Conservation (phyloP, 805 yeast genomes). For the Ogataea nakhonphanomensis region DNA sequence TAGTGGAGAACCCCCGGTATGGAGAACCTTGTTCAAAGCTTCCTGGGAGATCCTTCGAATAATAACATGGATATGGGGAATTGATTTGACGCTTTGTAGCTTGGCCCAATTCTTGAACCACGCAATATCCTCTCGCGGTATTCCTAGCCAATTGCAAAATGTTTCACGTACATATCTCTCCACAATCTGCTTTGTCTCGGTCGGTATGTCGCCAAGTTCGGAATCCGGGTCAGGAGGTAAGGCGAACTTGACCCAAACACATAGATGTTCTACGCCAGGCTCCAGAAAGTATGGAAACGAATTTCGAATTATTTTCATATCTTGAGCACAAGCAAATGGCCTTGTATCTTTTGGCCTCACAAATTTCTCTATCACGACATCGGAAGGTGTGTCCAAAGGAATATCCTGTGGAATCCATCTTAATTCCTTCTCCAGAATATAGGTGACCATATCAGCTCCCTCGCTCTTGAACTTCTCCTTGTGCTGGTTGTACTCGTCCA, state of each 20-base stretch:
- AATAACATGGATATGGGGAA: slow-evolving; percentile 71
- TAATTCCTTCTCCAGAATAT: slow-evolving; percentile 45
- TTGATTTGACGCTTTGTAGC: slow-evolving; percentile 61
- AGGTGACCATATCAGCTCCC: slow-evolving; percentile 43
- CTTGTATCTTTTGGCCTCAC: slow-evolving; percentile 33
- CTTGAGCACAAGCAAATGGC: slow-evolving; percentile 40
- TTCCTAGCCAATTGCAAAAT: slow-evolving; percentile 43
- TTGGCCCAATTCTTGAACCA: slow-evolving; percentile 77
- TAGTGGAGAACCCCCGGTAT: slow-evolving; percentile 24
- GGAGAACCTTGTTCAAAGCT: slow-evolving; percentile 18
- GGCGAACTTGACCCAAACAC: slow-evolving; percentile 63
- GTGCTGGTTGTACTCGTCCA: slow-evolving; percentile 44
- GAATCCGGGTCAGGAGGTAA: slow-evolving; percentile 51
- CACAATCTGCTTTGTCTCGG: slow-evolving; percentile 38
- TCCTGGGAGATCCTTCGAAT: slow-evolving; percentile 39
- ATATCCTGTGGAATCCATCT: slow-evolving; percentile 42
- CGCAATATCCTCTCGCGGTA: slow-evolving; percentile 37
- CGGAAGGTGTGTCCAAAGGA: slow-evolving; percentile 15
- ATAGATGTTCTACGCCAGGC: slow-evolving; percentile 48
- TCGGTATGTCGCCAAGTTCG: slow-evolving; percentile 48
- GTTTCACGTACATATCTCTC: slow-evolving; percentile 46
- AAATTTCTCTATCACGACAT: slow-evolving; percentile 14
- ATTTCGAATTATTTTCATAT: slow-evolving; percentile 48
- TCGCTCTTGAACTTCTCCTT: slow-evolving; percentile 37
- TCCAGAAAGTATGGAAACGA: slow-evolving; percentile 68